Conservation (phyloP, 1,284 basidiomycete genomes). For the Fomes fomentarius region DNA sequence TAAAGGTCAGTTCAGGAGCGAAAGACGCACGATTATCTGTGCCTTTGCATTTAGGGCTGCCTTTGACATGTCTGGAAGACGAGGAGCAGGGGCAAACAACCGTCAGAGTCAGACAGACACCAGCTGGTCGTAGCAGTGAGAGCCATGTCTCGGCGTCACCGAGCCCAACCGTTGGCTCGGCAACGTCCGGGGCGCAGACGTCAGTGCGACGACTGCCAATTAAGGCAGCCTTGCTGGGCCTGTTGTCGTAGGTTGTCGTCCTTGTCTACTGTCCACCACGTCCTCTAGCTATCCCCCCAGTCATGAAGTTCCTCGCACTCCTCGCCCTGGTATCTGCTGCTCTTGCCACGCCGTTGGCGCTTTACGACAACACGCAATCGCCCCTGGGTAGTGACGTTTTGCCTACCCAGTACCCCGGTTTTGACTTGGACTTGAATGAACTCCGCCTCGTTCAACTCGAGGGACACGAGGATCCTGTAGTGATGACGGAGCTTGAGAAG, state of each 20-base stretch:
- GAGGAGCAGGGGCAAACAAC: conserved; percentile 7
- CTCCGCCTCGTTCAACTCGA: conserved; percentile 77
- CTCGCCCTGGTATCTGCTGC: conserved; percentile 37
- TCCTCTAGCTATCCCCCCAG: conserved; percentile 25
- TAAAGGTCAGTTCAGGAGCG: conserved; percentile 6
- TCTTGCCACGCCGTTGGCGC: conserved; percentile 26
- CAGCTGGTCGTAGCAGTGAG: conserved; percentile 10
- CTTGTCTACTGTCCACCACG: conserved; percentile 16
- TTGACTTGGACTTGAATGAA: conserved; percentile 69
- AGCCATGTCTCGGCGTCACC: conserved; percentile 9
- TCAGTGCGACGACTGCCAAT: background rate
- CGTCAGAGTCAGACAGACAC: conserved; percentile 7
- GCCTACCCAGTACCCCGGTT: conserved; percentile 37
- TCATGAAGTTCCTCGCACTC: conserved; percentile 54
- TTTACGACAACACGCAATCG: conserved; percentile 25
- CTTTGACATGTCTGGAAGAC: conserved; percentile 56
- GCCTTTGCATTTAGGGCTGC: conserved; percentile 52
- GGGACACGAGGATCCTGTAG: conserved; percentile 60
- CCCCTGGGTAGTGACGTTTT: conserved; percentile 23
- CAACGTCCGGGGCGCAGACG: background rate
- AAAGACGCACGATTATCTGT: conserved; percentile 62
- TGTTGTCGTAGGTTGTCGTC: background rate
- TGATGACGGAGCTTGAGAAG: conserved; percentile 87
- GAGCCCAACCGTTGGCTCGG: conserved; percentile 1
- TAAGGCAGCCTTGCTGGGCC: background rate